Evolutionary conservation across 148 eudicot genomes (phyloP), one percentile per base, ranked within the genome.

Genomic region (Polygonum maritimum): DNA sequence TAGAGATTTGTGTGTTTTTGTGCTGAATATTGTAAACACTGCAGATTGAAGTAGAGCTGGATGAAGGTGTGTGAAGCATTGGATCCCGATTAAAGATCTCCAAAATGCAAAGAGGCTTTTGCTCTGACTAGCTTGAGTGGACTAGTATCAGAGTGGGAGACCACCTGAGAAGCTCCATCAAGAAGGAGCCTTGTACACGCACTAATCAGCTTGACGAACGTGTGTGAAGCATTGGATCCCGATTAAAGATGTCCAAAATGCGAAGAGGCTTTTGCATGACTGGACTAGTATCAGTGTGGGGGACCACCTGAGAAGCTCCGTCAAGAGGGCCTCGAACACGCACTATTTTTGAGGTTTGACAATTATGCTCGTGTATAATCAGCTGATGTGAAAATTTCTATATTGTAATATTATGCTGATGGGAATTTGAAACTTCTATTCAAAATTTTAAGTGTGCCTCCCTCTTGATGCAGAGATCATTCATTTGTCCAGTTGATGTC

Each of bases 111-210:
- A 52, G 98, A 86, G 98, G 98, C 97, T 81, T 72, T 45, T 21
- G 21, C 49, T 19, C 16, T 60, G 35, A n/a, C 48, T 73, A 45
- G 74, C 97, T 95, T 95, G 99, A 88, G 77, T 86, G 98, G 99
- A 95, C 93, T 82, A 95, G 99, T 95, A 95, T 81, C 99, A 92
- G 99, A 94, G 73, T 63, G 97, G 97, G 97, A 74, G 98, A 95
- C 99, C 90, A 84, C 97, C 97, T 95, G 99, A 82, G 99, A 95
- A 95, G 99, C 87, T 92, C 98, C 93, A 74, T 88, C 97, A 92
- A 88, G 99, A 72, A 76, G 83, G 14, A 78, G 85, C 91, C 91
- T 88, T 88, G 26, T 51, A 84, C 94, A 90, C 91, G 91, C 87
- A n/a, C 78, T 2, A 36, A 9, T 26, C 69, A 62, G 69, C 16